Base-by-base conservation (phyloP, 1,284 basidiomycete species). In the Laetiporus sulphureus region DNA sequence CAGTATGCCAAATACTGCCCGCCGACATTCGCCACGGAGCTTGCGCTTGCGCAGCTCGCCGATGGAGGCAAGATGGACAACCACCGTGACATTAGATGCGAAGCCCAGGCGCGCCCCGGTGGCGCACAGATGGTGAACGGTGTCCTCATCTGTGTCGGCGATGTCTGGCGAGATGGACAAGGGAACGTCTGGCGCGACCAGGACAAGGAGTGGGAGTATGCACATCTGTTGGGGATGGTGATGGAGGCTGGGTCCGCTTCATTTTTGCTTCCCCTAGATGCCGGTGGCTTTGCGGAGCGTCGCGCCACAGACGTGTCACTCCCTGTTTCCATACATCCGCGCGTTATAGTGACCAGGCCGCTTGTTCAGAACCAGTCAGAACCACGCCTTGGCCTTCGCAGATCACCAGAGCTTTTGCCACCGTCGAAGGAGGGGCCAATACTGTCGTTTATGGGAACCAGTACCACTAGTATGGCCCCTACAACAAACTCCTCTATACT, bases 171-270 rank as follows among this genome's bases (percentile, higher is more conserved):
- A 6, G 82, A 85, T 43, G 75, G 60, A 13, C 13, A 35, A 20
- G 81, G 80, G 21, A 71, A 72, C 0, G 46, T 84, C n/a, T 86
- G 82, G 79, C 69, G 72, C 62, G 83, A 86, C 53, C 72, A 70
- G 42, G 79, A 82, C 20, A 83, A 86, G 59, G 72, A 76, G 51
- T 67, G 71, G 66, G 83, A 86, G 56, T 83, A 79, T 51, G 63
- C 69, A 11, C 77, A 74, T 44, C 68, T 86, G 10, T 66, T 84
- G 19, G 59, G 59, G 38, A 40, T 19, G 47, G 46, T 32, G 54
- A 56, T 34, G 50, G 60, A 16, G 52, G 48, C 32, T 61, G 60
- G 60, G 54, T 58, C n/a, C 47, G 51, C 24, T 59, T 59, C 32
- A 47, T 55, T 11, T 58, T 54, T 4, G 47, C 53, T 8, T 47